Evolutionary conservation across 1,139 yeast genomes (phyloP), one percentile per base, ranked within the genome.

Genomic region (Scheffersomyces segobiensis): DNA sequence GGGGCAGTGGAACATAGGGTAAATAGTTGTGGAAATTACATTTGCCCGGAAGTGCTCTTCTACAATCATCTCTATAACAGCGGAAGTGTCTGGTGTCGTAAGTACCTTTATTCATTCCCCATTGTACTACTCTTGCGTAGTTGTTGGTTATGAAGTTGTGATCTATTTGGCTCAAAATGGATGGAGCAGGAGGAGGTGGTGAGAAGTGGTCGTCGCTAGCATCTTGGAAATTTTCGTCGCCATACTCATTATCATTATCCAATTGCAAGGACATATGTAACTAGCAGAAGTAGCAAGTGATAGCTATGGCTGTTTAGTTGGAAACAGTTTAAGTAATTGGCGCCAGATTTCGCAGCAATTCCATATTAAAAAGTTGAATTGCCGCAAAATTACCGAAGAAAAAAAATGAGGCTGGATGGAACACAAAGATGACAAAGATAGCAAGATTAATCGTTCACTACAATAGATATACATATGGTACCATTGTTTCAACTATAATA

Each of bases 31-130:
- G 67, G 51, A 62, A 60, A 7, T 53, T 24, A 57, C 71, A 67
- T 2, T 26, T 57, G 14, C 53, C 55, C 7, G 26, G 21, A 17
- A 48, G 24, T 5, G 50, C 24, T 14, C 21, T 54, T 51, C 12
- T 39, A 14, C n/a, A 57, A 60, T 55, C 66, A 59, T 6, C 55
- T 42, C 58, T 58, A 53, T 55, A 57, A 54, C 71, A 67, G 17
- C 66, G 59, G 49, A 57, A 48, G 6, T 61, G 62, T 19, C 68
- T 57, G n/a, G 65, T 61, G 53, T 68, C 68, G 46, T 53, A 57
- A 46, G 50, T 46, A 8, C 71, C 71, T 39, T 58, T 60, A 59
- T 65, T 65, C 56, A 59, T 59, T 3, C 67, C 67, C 32, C 58
- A 21, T 48, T 48, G 21, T 14, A 48, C 17, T n/a, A 48, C 50